Evolutionary conservation across 1,284 basidiomycete species (phyloP), one percentile per base, ranked within the genome.

Genomic region (Rhodotorula sp.): DNA sequence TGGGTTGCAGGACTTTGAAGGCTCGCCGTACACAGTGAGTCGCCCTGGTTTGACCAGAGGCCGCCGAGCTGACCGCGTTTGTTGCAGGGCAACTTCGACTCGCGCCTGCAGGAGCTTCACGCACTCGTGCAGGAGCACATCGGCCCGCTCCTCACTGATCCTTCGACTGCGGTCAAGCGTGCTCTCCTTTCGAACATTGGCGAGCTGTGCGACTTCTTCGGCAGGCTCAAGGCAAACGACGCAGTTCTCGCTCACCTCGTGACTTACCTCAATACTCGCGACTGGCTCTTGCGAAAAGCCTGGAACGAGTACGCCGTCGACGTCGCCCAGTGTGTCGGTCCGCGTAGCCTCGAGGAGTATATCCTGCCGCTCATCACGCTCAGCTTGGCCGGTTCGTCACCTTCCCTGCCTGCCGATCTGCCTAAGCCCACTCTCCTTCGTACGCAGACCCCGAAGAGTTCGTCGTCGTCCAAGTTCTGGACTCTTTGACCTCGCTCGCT

Each of bases 281-380:
- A 81, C 44, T 98, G 95, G 94, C 81, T 90, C 30, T 82, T 99
- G 55, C 85, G 96, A 2, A 86, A 89, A 73, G 91, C 92, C 0
- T 98, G 99, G 80, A 97, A 98, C 77, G 93, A 96, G 78, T 91
- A 91, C 71, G 92, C 98, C 34, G 91, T 96, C 13, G 92, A 92
- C 69, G 92, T 99, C 4, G 95, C 93, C 10, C 90, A 90, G 0
- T 94, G 92, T 81, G 91, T 93, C 6, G 93, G 93, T 0, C 89
- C 90, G 29, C 83, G 88, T 66, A 93, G 91, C 77, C 78, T 92
- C 74, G 91, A 93, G 76, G 90, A 92, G 74, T 87, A 96, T 79
- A 93, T 97, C 58, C 79, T 96, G n/a, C 94, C 94, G 0, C 80
- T 98, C 68, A 94, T 97, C 90, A 86, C 92, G 4, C 94, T 97